A percentile compares a stretch with the other conserved stretches of the same genome.
phyloP scores from a whole-genome alignment of 352 stramenopile species.

The Globisporangium polare region DNA sequence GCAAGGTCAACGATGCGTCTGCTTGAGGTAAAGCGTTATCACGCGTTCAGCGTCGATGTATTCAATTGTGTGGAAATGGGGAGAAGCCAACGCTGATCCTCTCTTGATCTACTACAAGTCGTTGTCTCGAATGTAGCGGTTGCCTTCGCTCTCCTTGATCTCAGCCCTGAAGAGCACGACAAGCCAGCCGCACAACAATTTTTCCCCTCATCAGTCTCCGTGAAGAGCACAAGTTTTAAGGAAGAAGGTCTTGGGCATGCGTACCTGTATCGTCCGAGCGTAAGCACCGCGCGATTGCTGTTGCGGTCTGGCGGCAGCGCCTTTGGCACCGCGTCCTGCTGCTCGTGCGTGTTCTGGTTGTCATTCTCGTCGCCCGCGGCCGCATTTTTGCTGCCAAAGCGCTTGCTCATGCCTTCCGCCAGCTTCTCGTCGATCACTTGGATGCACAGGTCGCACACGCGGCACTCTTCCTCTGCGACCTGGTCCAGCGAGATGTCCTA shows the following conservation, averaged over 20 bases:
- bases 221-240: not conserved
- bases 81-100: not conserved
- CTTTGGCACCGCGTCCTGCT: conserved; percentile 19
- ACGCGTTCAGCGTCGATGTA: not conserved
- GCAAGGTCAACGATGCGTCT: no score
- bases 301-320: conserved; percentile 46
- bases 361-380: conserved; percentile 21
- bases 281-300: conserved; percentile 67
- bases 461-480: conserved; percentile 60
- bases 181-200: not conserved
- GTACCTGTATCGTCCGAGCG: conserved; percentile 80
- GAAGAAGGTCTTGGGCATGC: not conserved
- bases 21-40: no score
- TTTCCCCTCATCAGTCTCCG: not conserved
- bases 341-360: conserved; percentile 29
- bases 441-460: conserved; percentile 82
- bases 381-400: conserved; percentile 50
- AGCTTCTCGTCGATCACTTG: conserved; percentile 83
- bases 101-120: conserved; percentile 41
- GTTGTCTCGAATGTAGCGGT: conserved; percentile 85
- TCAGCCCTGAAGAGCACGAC: conserved; percentile 46
- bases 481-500: conserved; percentile 64
- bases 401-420: conserved; percentile 63
- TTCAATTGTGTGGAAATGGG: not conserved
- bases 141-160: conserved; percentile 88